Evolutionary conservation across 1,284 basidiomycete genomes (phyloP).

Genomic region (Phellopilus nigrolimitatus): DNA sequence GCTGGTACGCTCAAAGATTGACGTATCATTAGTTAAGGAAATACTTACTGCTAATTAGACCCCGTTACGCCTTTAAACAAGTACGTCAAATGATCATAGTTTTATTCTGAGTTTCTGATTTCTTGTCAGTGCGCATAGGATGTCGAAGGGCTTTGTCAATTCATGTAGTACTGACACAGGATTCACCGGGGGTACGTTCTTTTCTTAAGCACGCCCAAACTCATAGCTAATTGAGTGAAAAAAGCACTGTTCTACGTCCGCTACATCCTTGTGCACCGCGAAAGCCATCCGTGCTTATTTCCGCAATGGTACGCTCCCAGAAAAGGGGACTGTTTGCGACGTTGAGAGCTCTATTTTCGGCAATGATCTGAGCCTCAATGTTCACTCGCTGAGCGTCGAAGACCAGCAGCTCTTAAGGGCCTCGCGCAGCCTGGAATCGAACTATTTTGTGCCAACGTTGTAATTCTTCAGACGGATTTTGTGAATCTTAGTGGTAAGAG

Average conservation of each 20-base stretch:
- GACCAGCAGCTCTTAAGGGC: slow-evolving; percentile 1
- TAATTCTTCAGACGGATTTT: too few species aligned
- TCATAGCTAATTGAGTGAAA: neutral
- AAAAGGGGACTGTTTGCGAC: slow-evolving; percentile 20
- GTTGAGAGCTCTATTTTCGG: slow-evolving; percentile 13
- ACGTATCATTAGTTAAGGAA: neutral
- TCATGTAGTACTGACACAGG: slow-evolving; percentile 25
- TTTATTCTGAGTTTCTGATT: too few species aligned
- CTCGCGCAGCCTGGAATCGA: slow-evolving; percentile 5
- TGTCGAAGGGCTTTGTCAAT: slow-evolving; percentile 21
- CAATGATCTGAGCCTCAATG: neutral
- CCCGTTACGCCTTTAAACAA: slow-evolving; percentile 16
- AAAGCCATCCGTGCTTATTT: slow-evolving; percentile 20
- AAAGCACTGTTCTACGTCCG: slow-evolving; percentile 21
- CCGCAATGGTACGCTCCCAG: slow-evolving; percentile 18
- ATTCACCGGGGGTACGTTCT: slow-evolving; percentile 22
- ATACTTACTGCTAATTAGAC: too few species aligned
- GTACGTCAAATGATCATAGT: too few species aligned
- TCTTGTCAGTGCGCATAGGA: slow-evolving; percentile 21
- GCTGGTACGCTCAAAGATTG: slow-evolving; percentile 1
- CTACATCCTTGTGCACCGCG: slow-evolving; percentile 19
- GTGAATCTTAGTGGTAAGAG: too few species aligned
- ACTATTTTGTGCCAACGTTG: slow-evolving; percentile 11
- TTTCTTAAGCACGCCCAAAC: neutral
- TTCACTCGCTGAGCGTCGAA: neutral